These are phyloP conservation scores for Cryptococcus sp. DNA, from an alignment of 1,284 basidiomycete genomes.

Conservation along the genomic window DNA sequence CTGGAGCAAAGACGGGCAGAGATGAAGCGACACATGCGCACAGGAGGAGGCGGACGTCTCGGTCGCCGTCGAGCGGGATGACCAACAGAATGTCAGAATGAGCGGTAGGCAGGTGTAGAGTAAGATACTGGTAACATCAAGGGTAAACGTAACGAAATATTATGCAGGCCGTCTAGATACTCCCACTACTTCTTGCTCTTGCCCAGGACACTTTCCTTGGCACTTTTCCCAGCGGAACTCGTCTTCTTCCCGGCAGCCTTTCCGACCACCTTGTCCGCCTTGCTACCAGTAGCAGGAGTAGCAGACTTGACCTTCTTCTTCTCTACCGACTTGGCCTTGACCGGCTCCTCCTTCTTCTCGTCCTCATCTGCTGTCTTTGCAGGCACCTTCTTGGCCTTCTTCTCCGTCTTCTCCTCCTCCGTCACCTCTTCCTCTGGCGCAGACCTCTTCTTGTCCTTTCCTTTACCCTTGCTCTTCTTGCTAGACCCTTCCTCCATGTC, in stretches of 20 bases:
- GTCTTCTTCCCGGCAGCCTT: constrained; percentile 15
- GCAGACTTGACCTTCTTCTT: constrained; percentile 5
- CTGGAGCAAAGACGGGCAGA: constrained; percentile 22
- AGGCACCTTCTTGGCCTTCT: not conserved
- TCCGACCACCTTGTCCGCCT: constrained; percentile 14
- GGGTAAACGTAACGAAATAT: too few relatives aligned
- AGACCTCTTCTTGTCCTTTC: constrained; percentile 10
- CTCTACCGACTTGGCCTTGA: constrained; percentile 6
- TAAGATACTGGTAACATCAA: too few relatives aligned
- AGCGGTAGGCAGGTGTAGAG: too few relatives aligned
- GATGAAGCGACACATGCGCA: constrained; percentile 33
- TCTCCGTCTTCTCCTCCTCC: constrained; percentile 3
- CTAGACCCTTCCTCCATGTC: constrained; percentile 9
- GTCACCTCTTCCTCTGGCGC: not conserved
- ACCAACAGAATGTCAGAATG: too few relatives aligned
- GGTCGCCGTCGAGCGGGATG: constrained; percentile 3
- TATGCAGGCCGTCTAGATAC: too few relatives aligned
- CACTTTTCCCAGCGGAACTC: constrained; percentile 13
- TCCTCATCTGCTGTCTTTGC: not conserved
- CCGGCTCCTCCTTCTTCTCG: not conserved
- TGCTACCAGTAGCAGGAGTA: constrained; percentile 9
- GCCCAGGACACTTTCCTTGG: constrained; percentile 17
- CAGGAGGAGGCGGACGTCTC: constrained; percentile 23
- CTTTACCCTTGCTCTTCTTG: constrained; percentile 11
- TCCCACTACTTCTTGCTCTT: constrained; percentile 5